These are phyloP conservation scores for Isabelozyma rhagii DNA, from an alignment of 805 yeast genomes.

Conservation along the genomic window DNA sequence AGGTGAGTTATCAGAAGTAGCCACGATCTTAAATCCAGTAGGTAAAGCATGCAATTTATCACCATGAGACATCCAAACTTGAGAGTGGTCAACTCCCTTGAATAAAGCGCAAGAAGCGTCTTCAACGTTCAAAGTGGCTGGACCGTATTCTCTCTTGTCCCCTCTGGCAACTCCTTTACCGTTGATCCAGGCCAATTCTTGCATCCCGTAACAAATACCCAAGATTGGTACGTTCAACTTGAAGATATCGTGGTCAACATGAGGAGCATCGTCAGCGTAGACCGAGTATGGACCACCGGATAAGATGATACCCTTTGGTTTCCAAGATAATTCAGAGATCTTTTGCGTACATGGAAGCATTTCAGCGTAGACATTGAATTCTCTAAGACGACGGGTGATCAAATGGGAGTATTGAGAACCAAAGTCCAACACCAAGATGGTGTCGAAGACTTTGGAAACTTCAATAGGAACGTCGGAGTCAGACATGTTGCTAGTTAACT, in stretches of 20 bases:
- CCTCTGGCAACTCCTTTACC: conserved; percentile 93
- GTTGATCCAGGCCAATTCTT: conserved; percentile 97
- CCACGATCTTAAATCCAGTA: conserved; percentile 81
- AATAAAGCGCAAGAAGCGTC: conserved; percentile 70
- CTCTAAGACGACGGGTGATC: conserved; percentile 96
- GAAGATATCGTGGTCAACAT: conserved; percentile 92
- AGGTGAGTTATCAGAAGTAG: conserved; percentile 92
- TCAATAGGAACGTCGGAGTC: conserved; percentile 43
- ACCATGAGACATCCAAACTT: conserved; percentile 99
- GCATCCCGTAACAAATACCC: conserved; percentile 99
- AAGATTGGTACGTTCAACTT: conserved; percentile 88
- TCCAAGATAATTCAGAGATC: conserved; percentile 87
- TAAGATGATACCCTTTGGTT: conserved; percentile 91
- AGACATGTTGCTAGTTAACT: conserved; percentile 2
- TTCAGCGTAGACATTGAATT: conserved; percentile 96
- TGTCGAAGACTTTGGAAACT: conserved; percentile 89
- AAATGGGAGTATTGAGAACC: conserved; percentile 98
- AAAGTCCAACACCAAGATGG: conserved; percentile 94
- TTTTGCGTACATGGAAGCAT: conserved; percentile 99
- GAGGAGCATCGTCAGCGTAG: conserved; percentile 93
- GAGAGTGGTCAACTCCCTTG: conserved; percentile 86
- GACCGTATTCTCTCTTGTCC: conserved; percentile 97
- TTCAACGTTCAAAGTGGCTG: conserved; percentile 79
- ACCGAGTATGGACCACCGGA: conserved; percentile 99
- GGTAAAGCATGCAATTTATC: conserved; percentile 93